Percentiles rank a stretch among this genome's conserved stretches.
These are phyloP conservation scores for Phoma sp. DNA, from an alignment of 2,329 filamentous ascomycete genomes.

Conservation along the genomic window DNA sequence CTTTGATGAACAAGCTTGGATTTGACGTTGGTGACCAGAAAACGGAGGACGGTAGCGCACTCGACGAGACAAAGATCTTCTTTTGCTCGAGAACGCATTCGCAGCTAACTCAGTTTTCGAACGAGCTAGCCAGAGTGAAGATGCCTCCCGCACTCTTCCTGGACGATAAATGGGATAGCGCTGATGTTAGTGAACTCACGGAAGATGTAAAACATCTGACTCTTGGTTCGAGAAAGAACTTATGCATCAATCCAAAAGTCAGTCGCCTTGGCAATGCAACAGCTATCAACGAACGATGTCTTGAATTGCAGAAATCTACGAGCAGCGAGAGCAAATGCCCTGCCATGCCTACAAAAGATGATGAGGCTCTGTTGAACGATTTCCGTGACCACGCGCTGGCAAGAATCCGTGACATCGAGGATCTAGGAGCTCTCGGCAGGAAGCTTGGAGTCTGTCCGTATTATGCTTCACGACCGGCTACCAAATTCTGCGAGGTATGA, in stretches of 20 bases:
- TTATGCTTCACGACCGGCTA: slow-evolving; percentile 86
- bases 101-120: slow-evolving; percentile 85
- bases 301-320: slow-evolving; percentile 82
- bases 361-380: slow-evolving; percentile 71
- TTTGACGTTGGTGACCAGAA: slow-evolving; percentile 42
- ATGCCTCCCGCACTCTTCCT: slow-evolving; percentile 71
- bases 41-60: slow-evolving; percentile 57
- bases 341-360: slow-evolving; percentile 80
- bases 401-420: slow-evolving; percentile 90
- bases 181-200: slow-evolving; percentile 40
- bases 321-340: slow-evolving; percentile 70
- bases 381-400: slow-evolving; percentile 88
- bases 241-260: slow-evolving; percentile 89
- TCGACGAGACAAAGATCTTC: slow-evolving; percentile 81
- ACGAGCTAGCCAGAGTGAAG: slow-evolving; percentile 78
- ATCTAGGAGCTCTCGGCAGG: slow-evolving; percentile 79
- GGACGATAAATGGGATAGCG: slow-evolving; percentile 19
- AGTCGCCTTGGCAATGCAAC: slow-evolving; percentile 70
- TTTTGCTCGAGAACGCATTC: slow-evolving; percentile 95
- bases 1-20: slow-evolving; percentile 69
- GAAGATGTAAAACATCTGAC: slow-evolving; percentile 81
- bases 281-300: slow-evolving; percentile 91
- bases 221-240: slow-evolving; percentile 82
- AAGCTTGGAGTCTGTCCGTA: slow-evolving; percentile 88
- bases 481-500: slow-evolving; percentile 75